Evolutionary conservation across 345 rosid genomes (phyloP).

Genomic region (thale cress (Arabidopsis thaliana)): TAIR10.1 NC_003074.8:7247501-7248000

Average conservation of each 20-base stretch:
- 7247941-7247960: conserved; percentile 67
- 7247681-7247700: conserved; percentile 56
- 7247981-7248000: conserved; percentile 53
- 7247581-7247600: conserved; percentile 50
- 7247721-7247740: conserved; percentile 19
- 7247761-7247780: conserved; percentile 10
- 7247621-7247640: conserved; percentile 68
- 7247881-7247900: conserved; percentile 62
- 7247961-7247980: conserved; percentile 60
- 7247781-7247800: conserved; percentile 17
- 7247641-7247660: conserved; percentile 68
- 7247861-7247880: conserved; percentile 43
- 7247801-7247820: conserved; percentile 59
- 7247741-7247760: neutral
- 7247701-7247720: conserved; percentile 69
- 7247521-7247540: conserved; percentile 53
- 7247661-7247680: conserved; percentile 43
- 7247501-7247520: conserved; percentile 58
- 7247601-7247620: conserved; percentile 56
- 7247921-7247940: conserved; percentile 49
- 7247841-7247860: conserved; percentile 61
- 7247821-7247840: conserved; percentile 69
- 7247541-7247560: conserved; percentile 67
- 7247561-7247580: conserved; percentile 66
- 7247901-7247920: conserved; percentile 55